Evolutionary conservation across 2,329 filamentous ascomycete genomes (phyloP).

Genomic region (Aureobasidium sp.): DNA sequence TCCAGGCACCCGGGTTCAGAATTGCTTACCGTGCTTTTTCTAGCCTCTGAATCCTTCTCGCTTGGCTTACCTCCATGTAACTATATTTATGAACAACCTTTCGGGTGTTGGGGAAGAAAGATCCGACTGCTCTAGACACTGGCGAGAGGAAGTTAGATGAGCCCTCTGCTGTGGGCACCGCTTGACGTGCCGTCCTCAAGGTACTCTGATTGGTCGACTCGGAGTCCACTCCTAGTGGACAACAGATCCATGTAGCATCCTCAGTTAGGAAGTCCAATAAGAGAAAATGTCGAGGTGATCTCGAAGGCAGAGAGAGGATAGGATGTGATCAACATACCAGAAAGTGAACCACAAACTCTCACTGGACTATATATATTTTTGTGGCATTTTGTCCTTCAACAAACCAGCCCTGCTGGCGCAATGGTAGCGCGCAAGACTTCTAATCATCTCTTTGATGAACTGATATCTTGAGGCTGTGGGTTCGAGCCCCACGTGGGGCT

Average conservation of each 20-base stretch:
- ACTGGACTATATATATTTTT: too few species aligned
- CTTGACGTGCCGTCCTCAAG: neutral
- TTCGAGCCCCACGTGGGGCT: constrained; percentile 11
- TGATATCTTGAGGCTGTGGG: constrained; percentile 9
- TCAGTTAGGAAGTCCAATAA: neutral
- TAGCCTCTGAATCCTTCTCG: neutral
- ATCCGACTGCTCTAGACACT: neutral
- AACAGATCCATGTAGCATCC: neutral
- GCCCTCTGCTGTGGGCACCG: neutral
- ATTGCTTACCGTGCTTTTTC: neutral
- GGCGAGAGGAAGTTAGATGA: neutral
- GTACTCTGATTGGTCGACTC: neutral
- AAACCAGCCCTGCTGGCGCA: constrained; percentile 9
- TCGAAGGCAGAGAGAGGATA: too few species aligned
- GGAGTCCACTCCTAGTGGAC: neutral
- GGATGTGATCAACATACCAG: too few species aligned
- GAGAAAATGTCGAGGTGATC: too few species aligned
- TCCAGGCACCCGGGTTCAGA: neutral
- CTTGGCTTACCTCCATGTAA: neutral
- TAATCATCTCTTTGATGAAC: neutral
- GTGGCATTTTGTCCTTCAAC: neutral
- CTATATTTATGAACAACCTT: too few species aligned
- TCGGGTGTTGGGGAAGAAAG: neutral
- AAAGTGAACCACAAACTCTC: too few species aligned
- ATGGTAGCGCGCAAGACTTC: constrained; percentile 12